phyloP scores from a whole-genome alignment of 2,329 filamentous ascomycete genomes.

The Calonectria crousiana region DNA sequence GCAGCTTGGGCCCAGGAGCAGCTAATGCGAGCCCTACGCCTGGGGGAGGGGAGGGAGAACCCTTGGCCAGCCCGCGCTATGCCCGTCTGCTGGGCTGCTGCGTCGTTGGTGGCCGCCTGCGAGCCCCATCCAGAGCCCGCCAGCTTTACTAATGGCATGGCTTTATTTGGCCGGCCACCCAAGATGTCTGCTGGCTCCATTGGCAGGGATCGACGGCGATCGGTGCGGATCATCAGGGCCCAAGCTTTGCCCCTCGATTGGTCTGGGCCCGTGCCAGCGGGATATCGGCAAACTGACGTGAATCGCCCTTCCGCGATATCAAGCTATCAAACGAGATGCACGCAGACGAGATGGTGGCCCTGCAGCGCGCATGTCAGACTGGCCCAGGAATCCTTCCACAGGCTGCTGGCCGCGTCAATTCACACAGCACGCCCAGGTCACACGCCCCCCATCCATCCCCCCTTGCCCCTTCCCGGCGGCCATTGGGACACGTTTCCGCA shows the following conservation, averaged over 20 bases:
- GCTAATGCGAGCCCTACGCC: constrained; percentile 3
- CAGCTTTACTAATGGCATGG: background rate
- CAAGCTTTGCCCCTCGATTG: constrained; percentile 10
- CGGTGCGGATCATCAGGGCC: constrained; percentile 7
- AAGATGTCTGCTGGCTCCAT: background rate
- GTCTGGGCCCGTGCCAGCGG: constrained; percentile 7
- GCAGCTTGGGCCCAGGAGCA: background rate
- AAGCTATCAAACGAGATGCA: background rate
- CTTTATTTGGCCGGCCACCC: background rate
- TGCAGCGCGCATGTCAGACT: background rate
- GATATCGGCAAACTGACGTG: background rate
- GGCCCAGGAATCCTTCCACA: background rate
- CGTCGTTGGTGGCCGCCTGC: background rate
- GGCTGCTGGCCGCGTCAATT: background rate
- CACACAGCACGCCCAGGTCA: background rate
- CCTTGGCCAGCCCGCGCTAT: background rate
- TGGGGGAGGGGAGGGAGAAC: background rate
- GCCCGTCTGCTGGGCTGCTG: background rate
- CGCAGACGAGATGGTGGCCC: background rate
- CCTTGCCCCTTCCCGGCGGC: too few relatives aligned
- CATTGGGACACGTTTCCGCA: background rate
- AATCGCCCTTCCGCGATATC: background rate
- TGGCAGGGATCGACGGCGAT: constrained; percentile 5
- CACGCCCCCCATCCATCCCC: too few relatives aligned
- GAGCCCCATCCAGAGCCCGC: background rate